Conservation (phyloP, 2,329 filamentous ascomycete species). For the Colletotrichum gloeosporioides region DNA sequence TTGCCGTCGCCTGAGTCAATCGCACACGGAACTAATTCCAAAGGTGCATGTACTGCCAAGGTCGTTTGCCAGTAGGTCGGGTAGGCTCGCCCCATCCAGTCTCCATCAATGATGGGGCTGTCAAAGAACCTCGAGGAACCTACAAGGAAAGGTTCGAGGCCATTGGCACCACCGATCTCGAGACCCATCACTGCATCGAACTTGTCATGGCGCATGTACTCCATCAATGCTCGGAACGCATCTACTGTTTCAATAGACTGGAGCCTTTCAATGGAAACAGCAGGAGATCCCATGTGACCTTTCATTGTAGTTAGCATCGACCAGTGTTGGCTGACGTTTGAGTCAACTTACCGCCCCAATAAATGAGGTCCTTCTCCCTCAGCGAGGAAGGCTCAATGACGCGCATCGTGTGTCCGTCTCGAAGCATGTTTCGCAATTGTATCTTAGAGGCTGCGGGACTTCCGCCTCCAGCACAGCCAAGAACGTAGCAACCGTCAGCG, state of each 20-base stretch:
- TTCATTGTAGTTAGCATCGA: background rate
- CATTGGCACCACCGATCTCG: constrained; percentile 71
- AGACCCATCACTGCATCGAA: constrained; percentile 48
- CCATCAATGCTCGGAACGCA: constrained; percentile 41
- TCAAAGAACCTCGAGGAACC: constrained; percentile 59
- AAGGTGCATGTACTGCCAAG: constrained; percentile 43
- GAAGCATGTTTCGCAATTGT: constrained; percentile 43
- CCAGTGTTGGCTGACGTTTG: background rate
- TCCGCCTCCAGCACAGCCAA: constrained; percentile 50
- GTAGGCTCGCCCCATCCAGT: constrained; percentile 63
- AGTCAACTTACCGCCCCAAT: constrained; percentile 40
- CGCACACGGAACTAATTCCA: constrained; percentile 45
- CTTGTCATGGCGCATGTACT: constrained; percentile 30
- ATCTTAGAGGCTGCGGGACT: constrained; percentile 40
- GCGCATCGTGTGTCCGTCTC: constrained; percentile 42
- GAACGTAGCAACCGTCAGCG: constrained; percentile 49
- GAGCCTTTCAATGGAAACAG: constrained; percentile 46
- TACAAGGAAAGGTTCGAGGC: constrained; percentile 62
- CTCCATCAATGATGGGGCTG: constrained; percentile 56
- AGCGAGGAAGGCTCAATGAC: constrained; percentile 44
- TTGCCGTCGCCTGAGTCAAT: constrained; percentile 51
- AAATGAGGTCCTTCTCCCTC: constrained; percentile 46
- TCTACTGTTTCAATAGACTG: constrained; percentile 43
- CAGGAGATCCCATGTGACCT: constrained; percentile 44
- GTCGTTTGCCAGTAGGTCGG: constrained; percentile 62